phyloP scores from a whole-genome alignment of 2,329 filamentous ascomycete genomes.

The Curvularia verruculosa region DNA sequence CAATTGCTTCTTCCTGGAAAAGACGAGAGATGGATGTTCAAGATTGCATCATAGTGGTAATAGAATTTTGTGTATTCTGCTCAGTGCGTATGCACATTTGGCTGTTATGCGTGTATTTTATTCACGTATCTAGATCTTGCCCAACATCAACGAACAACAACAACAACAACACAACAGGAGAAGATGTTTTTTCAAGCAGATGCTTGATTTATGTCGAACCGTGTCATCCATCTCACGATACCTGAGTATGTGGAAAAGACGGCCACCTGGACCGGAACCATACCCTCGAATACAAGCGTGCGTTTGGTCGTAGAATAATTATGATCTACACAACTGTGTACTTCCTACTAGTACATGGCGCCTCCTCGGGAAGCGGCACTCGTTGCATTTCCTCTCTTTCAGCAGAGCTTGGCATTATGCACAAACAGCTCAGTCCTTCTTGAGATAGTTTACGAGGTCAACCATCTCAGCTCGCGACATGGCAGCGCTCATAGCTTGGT shows the following conservation, averaged over 20 bases:
- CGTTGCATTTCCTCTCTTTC: background rate
- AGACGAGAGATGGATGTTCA: background rate
- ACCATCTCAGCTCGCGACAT: conserved; percentile 49
- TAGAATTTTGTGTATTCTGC: background rate
- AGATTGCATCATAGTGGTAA: background rate
- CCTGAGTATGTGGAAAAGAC: background rate
- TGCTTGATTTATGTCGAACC: background rate
- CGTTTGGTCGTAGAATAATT: background rate
- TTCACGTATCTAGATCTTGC: background rate
- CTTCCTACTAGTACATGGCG: no score
- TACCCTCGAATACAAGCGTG: background rate
- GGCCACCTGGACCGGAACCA: background rate
- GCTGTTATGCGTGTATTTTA: no score
- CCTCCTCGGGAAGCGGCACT: background rate
- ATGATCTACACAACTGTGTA: background rate
- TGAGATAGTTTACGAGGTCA: conserved; percentile 47
- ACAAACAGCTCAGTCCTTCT: conserved; percentile 32
- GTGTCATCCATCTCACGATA: no score
- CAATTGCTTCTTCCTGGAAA: background rate
- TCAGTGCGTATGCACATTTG: background rate
- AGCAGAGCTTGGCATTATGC: background rate
- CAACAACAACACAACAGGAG: background rate
- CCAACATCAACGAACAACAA: background rate
- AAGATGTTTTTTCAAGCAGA: background rate
- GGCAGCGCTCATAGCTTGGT: conserved; percentile 51